Evolutionary conservation across 2,329 filamentous ascomycete genomes (phyloP), one percentile per base, ranked within the genome.

Genomic region (Claviceps cyperi): DNA sequence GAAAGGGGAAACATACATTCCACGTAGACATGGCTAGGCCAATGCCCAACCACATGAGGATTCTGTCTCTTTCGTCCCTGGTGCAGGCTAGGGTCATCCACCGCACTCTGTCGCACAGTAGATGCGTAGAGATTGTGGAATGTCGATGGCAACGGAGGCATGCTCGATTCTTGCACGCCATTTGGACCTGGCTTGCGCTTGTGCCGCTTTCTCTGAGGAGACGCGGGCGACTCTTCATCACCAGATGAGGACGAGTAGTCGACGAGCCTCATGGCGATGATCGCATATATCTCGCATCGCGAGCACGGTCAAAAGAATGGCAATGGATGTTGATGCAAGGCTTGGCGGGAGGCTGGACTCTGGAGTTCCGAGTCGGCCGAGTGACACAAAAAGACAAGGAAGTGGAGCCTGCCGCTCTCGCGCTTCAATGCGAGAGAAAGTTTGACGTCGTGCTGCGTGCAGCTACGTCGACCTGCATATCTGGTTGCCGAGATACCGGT

Each of bases 91-190:
- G 91, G 89, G 61, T 95, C 85, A 66, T 97, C 92, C 58, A 73
- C 75, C 40, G 83, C 83, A 65, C 84, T 86, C 54, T 84, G 73
- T 54, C 91, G 81, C 48, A 86, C 82, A 40, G 82, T 86, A 11
- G 86, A 83, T 28, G 90, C 84, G 67, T 98, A 97, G 50, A 97
- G 75, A 64, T 96, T 86, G 64, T 89, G 86, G 65, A 98, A 97
- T 50, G 78, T 70, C 13, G 80, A 66, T 8, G 90, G 91, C 21
- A 96, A 74, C 8, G 89, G 86, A 32, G 86, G 88, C 37, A 90
- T 67, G 5, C 56, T 58, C 4, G 62, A 56, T 38, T 51, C 51
- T 3, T 47, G 21, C 21, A 36, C 45, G 39, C 41, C 21, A 38
- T 43, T 19, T 19, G 44, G 9, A 22, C 47, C 47, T 37, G 46